Base-by-base conservation (phyloP, 352 stramenopile species). In the Aphanomyces cochlioides region DNA sequence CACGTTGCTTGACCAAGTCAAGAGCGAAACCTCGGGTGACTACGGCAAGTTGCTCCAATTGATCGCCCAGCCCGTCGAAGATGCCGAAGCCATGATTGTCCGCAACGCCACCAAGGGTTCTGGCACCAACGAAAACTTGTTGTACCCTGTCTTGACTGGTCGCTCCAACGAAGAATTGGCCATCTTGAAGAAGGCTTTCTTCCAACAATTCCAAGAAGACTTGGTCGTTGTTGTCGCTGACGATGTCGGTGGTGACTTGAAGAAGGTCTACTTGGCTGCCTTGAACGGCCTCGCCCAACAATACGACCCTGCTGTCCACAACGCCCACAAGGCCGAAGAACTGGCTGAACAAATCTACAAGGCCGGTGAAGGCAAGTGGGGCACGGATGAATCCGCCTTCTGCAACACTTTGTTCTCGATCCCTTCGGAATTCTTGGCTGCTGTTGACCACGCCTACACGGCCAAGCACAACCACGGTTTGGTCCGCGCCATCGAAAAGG, bases 131-230 rank as follows among this genome's bases (percentile, higher is more conserved):
- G 82, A 90, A 47, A 78, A 88, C 47, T 68, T 88, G 17, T 56
- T 90, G 56, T 89, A 87, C 72, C 80, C 83, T 76, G 82, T 93
- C 36, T 45, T 93, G 6, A 56, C 89, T 36, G 83, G 83, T n/a
- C 82, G 85, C 73, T 87, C 81, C 17, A 86, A 87, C 57, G 78
- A 89, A 38, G 85, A 93, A 72, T 72, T 93, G 40, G 78, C 78
- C 38, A 81, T 91, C 75, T 77, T 93, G 54, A 88, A 88, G 74
- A 80, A 78, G 65, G 88, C 82, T 57, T 91, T 88, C 74, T 89
- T 85, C 66, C 81, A 89, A 61, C 84, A 86, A 73, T 90, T 85
- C 73, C 86, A 88, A 65, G 76, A 88, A 67, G 85, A 93, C 61
- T 74, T 91, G 64, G 79, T 75, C 17, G 83, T 83, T 68, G 73